Conservation (phyloP, 805 yeast genomes). For the Isabelozyma heimii region DNA sequence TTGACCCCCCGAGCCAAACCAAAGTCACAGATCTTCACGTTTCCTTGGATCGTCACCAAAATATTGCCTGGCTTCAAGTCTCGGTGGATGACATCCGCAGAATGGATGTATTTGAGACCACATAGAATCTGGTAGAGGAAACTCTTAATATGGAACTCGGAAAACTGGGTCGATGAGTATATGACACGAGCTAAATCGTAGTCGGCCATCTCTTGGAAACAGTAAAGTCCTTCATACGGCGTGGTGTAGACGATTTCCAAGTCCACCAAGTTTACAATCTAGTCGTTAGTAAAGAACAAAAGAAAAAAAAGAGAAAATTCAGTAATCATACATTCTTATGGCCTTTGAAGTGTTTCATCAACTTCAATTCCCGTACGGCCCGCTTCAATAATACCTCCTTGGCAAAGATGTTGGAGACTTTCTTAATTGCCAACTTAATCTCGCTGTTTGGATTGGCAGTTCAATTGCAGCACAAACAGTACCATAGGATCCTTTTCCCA, state of each 20-base stretch:
- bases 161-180: slow-evolving; percentile 69
- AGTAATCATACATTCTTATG: slow-evolving; percentile 60
- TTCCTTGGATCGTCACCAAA: slow-evolving; percentile 70
- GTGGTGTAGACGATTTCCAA: slow-evolving; percentile 62
- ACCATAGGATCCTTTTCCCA: slow-evolving; percentile 88
- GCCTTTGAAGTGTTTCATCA: slow-evolving; percentile 81
- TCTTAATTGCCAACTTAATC: slow-evolving; percentile 67
- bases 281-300: background rate
- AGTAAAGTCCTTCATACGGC: slow-evolving; percentile 84
- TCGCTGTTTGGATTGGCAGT: slow-evolving; percentile 15
- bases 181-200: slow-evolving; percentile 81
- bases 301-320: no score
- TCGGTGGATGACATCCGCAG: slow-evolving; percentile 89
- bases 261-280: slow-evolving; percentile 71
- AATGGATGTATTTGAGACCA: slow-evolving; percentile 85
- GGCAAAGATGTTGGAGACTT: slow-evolving; percentile 67
- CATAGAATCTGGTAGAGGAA: slow-evolving; percentile 80
- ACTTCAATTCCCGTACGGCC: slow-evolving; percentile 78
- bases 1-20: slow-evolving; percentile 83
- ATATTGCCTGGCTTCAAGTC: slow-evolving; percentile 93
- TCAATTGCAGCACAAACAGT: slow-evolving; percentile 76
- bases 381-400: slow-evolving; percentile 68
- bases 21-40: slow-evolving; percentile 85
- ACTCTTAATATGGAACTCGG: slow-evolving; percentile 78
- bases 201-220: slow-evolving; percentile 83